Evolutionary conservation across 306 rosid species (phyloP), one percentile per base, ranked within the genome.

Genomic region (Lablab purpureus): DNA sequence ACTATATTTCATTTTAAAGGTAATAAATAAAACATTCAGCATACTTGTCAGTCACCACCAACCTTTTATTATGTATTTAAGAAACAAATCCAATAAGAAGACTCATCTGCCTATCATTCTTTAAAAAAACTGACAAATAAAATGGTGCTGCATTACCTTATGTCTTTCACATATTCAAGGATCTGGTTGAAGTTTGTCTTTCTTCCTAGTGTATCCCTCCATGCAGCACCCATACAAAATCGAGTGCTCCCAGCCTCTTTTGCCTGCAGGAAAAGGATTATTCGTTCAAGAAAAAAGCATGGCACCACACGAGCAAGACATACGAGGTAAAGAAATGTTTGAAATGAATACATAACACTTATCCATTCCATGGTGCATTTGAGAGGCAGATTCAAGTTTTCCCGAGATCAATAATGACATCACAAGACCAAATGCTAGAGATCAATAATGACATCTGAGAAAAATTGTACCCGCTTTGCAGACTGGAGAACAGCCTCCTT

Each of bases 201-300:
- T 83, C 98, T 91, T 79, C 98, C 98, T 4, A 88, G 45, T 0
- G 98, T 95, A 71, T 95, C 99, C 85, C 99, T 92, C 99, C 99
- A 95, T 9, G 99, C 99, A 73, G 98, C 99, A 71, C 99, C 98
- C 99, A 95, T 95, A 80, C 99, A 95, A 85, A 95, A 95, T 66
- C 98, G 97, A 63, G 99, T 92, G 82, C 99, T 95, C 80, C 99
- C 99, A 75, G 91, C 99, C 81, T 95, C 98, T 83, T 92, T 95
- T 56, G 99, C 99, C 99, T 95, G 79, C 49, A 82, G 58, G 80
- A 76, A 45, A 85, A 56, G 69, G 9, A 30, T 71, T 73, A 27
- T 43, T 28, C 59, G 34, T 80, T 81, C 55, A 71, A 80, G 43
- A 71, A 65, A 71, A 71, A 36, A 67, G 22, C 40, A 41, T 60